Percentiles rank a stretch among this genome's conserved stretches.
Evolutionary conservation across 805 yeast genomes (phyloP).

Genomic region (Teunomyces cretensis): DNA sequence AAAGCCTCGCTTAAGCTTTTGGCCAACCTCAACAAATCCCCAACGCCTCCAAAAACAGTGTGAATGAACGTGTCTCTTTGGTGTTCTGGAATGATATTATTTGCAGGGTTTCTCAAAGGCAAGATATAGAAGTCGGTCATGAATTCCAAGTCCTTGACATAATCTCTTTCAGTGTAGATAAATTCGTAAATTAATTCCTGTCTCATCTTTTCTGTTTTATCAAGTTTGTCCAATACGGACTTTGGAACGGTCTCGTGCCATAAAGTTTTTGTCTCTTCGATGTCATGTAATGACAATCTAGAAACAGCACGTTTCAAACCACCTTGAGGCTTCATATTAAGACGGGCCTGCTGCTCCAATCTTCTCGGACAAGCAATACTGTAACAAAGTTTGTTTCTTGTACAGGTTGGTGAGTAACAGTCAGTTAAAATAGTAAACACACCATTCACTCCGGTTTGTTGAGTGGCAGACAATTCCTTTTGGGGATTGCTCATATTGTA

Average conservation of each 20-base stretch:
- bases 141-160: slow-evolving; percentile 91
- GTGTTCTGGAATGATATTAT: slow-evolving; percentile 78
- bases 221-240: slow-evolving; percentile 71
- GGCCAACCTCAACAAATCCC: slow-evolving; percentile 82
- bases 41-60: slow-evolving; percentile 87
- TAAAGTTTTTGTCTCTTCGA: slow-evolving; percentile 73
- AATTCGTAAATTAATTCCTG: slow-evolving; percentile 96
- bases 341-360: slow-evolving; percentile 90
- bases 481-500: slow-evolving; percentile 9
- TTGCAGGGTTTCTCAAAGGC: slow-evolving; percentile 74
- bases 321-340: slow-evolving; percentile 84
- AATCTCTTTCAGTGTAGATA: slow-evolving; percentile 90
- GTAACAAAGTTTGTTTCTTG: slow-evolving; percentile 83
- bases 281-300: slow-evolving; percentile 63
- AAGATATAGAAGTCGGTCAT: slow-evolving; percentile 91
- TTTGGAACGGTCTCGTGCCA: slow-evolving; percentile 94
- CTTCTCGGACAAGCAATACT: slow-evolving; percentile 96
- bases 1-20: slow-evolving; percentile 85
- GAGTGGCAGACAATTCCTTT: slow-evolving; percentile 11
- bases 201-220: slow-evolving; percentile 82
- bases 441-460: slow-evolving; percentile 65
- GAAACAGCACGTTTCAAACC: slow-evolving; percentile 77
- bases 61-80: slow-evolving; percentile 90
- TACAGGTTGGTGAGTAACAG: slow-evolving; percentile 96
- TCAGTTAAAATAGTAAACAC: slow-evolving; percentile 90